Evolutionary conservation across 495 filamentous ascomycete species (phyloP).

Genomic region (Pseudevernia furfuracea): DNA sequence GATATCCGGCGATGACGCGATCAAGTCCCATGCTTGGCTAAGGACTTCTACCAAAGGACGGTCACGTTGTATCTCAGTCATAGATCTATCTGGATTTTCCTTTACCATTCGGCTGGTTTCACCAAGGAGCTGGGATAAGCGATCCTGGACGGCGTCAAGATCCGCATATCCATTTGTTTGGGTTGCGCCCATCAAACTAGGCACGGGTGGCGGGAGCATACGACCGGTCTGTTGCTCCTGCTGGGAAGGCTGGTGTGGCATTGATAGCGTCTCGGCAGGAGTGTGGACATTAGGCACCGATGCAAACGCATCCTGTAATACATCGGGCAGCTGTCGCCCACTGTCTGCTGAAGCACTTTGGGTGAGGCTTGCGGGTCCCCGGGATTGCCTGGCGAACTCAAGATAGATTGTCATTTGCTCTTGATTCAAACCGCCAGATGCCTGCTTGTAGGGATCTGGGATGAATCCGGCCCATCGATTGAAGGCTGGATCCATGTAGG

Average conservation of each 20-base stretch:
- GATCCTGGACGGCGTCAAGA: slow-evolving; percentile 50
- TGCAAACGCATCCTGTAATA: slow-evolving; percentile 78
- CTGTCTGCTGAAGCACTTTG: slow-evolving; percentile 52
- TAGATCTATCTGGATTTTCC: slow-evolving; percentile 59
- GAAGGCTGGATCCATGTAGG: slow-evolving; percentile 70
- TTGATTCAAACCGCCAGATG: slow-evolving; percentile 70
- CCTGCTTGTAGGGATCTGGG: slow-evolving; percentile 79
- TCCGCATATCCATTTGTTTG: slow-evolving; percentile 64
- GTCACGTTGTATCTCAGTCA: slow-evolving; percentile 58
- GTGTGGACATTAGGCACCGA: slow-evolving; percentile 68
- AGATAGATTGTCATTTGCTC: slow-evolving; percentile 95
- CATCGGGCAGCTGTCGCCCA: slow-evolving; percentile 55
- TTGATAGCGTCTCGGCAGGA: slow-evolving; percentile 69
- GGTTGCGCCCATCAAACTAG: slow-evolving; percentile 40
- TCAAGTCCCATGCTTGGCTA: slow-evolving; percentile 45
- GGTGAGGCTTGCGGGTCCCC: slow-evolving; percentile 49
- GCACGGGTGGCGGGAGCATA: slow-evolving; percentile 36
- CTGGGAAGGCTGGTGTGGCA: slow-evolving; percentile 56
- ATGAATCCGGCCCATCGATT: slow-evolving; percentile 84
- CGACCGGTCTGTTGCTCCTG: slow-evolving; percentile 48
- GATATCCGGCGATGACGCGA: slow-evolving; percentile 49
- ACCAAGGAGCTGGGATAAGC: slow-evolving; percentile 59
- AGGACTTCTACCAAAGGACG: slow-evolving; percentile 58
- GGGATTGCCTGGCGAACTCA: slow-evolving; percentile 79
- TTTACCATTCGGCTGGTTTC: slow-evolving; percentile 60